These are phyloP conservation scores for Coemansia sp. DNA, from an alignment of 192 early-diverging fungal species.

Conservation along the genomic window DNA sequence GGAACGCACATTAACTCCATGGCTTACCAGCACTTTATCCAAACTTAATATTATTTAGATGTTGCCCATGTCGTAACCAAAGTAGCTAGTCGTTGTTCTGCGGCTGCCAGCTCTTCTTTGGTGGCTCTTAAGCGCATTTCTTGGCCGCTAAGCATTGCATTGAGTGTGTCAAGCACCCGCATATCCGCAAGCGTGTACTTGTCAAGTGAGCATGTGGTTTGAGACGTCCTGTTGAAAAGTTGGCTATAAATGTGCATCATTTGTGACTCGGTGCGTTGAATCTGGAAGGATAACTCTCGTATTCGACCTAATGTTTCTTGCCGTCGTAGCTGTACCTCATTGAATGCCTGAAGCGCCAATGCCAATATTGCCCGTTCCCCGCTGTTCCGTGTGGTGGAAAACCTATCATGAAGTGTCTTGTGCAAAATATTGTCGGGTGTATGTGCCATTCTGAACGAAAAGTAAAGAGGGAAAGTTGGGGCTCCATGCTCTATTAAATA, in stretches of 20 bases:
- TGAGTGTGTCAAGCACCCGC: constrained; percentile 12
- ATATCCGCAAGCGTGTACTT: constrained; percentile 3
- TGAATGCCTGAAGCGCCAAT: constrained; percentile 16
- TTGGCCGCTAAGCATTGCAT: constrained; percentile 7
- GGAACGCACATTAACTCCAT: background rate
- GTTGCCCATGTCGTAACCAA: constrained; percentile 25
- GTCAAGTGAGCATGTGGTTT: background rate
- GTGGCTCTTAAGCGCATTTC: constrained; percentile 19
- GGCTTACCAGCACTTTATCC: constrained; percentile 1
- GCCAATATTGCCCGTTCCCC: constrained; percentile 25
- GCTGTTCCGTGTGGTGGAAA: constrained; percentile 15
- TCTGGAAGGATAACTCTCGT: constrained; percentile 16
- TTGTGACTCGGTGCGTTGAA: constrained; percentile 26
- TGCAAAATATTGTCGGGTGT: constrained; percentile 31
- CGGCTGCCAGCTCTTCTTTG: constrained; percentile 21
- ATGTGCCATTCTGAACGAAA: background rate
- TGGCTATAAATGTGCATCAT: background rate
- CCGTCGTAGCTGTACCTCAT: constrained; percentile 13
- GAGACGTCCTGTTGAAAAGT: background rate
- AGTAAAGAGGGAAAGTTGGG: too few relatives aligned
- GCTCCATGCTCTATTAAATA: too few relatives aligned
- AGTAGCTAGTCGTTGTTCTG: constrained; percentile 19
- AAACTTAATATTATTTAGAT: constrained; percentile 9
- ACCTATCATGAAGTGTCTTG: constrained; percentile 31
- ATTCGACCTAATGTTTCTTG: constrained; percentile 16